Base-by-base conservation (phyloP, 441 rosid species). In the Gossypium trilobum region DNA sequence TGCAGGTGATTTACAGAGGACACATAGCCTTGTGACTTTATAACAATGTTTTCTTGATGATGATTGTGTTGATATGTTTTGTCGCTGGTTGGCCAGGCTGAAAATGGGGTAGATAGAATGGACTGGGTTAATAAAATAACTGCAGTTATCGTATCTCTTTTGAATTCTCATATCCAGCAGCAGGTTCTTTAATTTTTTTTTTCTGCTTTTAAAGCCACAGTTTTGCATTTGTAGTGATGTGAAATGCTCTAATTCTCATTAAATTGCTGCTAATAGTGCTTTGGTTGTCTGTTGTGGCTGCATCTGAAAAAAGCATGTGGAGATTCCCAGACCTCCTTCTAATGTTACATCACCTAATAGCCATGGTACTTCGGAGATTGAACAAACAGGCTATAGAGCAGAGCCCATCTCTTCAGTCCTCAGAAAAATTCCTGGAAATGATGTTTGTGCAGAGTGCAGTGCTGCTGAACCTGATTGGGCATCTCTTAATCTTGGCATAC, bases 391-490 rank as follows among this genome's bases (percentile, higher is more conserved):
- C 66, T 73, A 78, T 76, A 58, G 74, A 16, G 79, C 78, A 11
- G 85, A 85, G 73, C 80, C 75, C 78, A 92, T 86, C 76, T 81
- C 86, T 54, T 46, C 67, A 11, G 68, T 78, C 75, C 90, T 93
- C 10, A 87, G 89, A 83, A 74, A 82, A 74, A 87, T 93, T 83
- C 85, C 90, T 23, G 98, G 98, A 78, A 93, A 93, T 82, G 83
- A 91, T 78, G 73, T 80, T 68, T 93, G 98, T 84, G 98, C 92
- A 73, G 97, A 93, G 80, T 93, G 98, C 83, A 75, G 85, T 78
- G 80, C 91, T 77, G 83, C 86, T 71, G 89, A 84, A 23, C 97
- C 98, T 19, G 97, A 91, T 75, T 93, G 98, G 98, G 98, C 95
- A 50, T 93, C 98, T 2, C 87, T 93, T 48, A 93, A 93, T 84